Evolutionary conservation across 2,329 filamentous ascomycete species (phyloP).

Genomic region (Anisogramma anomala): DNA sequence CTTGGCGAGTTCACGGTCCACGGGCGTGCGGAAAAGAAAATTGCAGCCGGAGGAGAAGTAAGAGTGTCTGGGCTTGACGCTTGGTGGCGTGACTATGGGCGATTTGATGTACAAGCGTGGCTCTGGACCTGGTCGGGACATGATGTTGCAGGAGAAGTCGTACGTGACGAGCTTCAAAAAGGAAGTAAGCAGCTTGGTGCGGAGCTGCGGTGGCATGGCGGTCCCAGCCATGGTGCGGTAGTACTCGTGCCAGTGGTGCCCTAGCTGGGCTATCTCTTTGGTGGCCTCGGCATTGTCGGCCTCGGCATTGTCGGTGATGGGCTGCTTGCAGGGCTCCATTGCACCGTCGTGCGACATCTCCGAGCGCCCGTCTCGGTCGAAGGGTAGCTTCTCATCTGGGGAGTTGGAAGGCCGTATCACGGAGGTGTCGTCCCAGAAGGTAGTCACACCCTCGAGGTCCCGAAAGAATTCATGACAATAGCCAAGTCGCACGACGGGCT

Average conservation of each 20-base stretch:
- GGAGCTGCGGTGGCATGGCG: slow-evolving; percentile 47
- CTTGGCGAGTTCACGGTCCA: slow-evolving; percentile 47
- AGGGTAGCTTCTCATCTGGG: slow-evolving; percentile 8
- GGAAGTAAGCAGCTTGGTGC: slow-evolving; percentile 44
- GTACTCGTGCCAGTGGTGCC: slow-evolving; percentile 17
- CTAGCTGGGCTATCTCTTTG: slow-evolving; percentile 5
- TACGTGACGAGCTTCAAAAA: slow-evolving; percentile 55
- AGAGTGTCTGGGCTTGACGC: slow-evolving; percentile 29
- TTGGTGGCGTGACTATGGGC: slow-evolving; percentile 19
- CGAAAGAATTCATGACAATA: slow-evolving; percentile 57
- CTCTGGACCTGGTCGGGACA: slow-evolving; percentile 48
- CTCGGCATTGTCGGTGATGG: slow-evolving; percentile 9
- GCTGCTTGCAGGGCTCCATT: background rate
- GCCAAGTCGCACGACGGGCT: slow-evolving; percentile 42
- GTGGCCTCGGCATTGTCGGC: slow-evolving; percentile 13
- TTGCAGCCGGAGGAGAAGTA: slow-evolving; percentile 48
- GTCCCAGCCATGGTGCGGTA: slow-evolving; percentile 39
- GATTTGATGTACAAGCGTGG: slow-evolving; percentile 45
- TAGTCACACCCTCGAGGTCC: slow-evolving; percentile 46
- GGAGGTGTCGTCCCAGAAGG: slow-evolving; percentile 53
- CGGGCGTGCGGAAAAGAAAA: slow-evolving; percentile 49
- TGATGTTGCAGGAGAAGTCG: slow-evolving; percentile 53
- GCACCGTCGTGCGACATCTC: no score
- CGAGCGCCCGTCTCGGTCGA: no score
- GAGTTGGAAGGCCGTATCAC: slow-evolving; percentile 17